These are phyloP conservation scores for Suillus weaverae DNA, from an alignment of 768 basidiomycete genomes.

Conservation along the genomic window DNA sequence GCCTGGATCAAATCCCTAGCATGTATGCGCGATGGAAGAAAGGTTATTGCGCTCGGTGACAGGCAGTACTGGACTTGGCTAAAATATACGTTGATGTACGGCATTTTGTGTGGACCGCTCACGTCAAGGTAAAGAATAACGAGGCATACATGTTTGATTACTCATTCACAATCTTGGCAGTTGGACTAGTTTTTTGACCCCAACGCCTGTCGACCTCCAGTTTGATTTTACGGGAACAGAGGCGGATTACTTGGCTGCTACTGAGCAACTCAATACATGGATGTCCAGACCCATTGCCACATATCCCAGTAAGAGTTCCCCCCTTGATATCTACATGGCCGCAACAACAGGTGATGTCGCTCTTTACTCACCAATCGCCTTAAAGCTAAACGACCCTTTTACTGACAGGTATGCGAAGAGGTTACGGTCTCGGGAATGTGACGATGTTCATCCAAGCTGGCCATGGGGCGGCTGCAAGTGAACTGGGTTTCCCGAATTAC, in stretches of 20 bases:
- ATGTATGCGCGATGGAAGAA: background rate
- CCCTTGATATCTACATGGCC: background rate
- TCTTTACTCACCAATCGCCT: background rate
- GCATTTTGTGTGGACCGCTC: background rate
- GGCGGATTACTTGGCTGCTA: background rate
- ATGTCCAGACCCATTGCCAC: no score
- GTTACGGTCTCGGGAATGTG: background rate
- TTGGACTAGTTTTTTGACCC: background rate
- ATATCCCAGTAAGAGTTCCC: background rate
- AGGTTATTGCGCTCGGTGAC: background rate
- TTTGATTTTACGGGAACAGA: background rate
- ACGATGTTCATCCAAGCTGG: background rate
- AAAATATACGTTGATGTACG: background rate
- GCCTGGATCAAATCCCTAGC: background rate
- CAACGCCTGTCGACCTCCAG: background rate
- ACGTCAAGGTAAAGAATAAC: background rate
- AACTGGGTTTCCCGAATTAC: background rate
- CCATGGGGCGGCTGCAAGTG: background rate
- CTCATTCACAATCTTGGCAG: background rate
- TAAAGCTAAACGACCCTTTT: background rate
- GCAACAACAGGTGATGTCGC: background rate
- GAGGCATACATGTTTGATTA: background rate
- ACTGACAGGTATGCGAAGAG: background rate
- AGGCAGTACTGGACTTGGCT: background rate
- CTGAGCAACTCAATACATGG: no score